A percentile compares a stretch with the other conserved stretches of the same genome.
These are phyloP conservation scores for Suillus hirtellus DNA, from an alignment of 768 basidiomycete species.

Conservation along the genomic window DNA sequence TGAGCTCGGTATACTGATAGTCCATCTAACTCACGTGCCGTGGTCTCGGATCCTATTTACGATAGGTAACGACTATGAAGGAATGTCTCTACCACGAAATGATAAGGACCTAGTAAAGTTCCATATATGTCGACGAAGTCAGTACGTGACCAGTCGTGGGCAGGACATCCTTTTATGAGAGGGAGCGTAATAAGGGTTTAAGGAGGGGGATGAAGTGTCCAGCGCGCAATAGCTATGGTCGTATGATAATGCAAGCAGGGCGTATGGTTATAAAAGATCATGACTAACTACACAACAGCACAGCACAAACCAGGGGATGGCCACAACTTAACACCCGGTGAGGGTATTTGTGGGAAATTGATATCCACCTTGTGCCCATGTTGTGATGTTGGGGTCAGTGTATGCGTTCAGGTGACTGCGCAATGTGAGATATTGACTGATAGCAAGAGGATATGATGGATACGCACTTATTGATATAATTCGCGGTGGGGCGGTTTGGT, in stretches of 20 bases:
- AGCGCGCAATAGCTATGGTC: conserved; percentile 23
- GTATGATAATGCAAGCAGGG: conserved; percentile 29
- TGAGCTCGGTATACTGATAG: background rate
- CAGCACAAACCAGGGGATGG: conserved; percentile 22
- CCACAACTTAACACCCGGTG: conserved; percentile 35
- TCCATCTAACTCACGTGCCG: background rate
- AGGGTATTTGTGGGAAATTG: conserved; percentile 68
- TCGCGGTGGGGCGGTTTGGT: conserved; percentile 67
- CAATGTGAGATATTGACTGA: conserved; percentile 13
- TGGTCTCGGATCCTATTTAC: conserved; percentile 6
- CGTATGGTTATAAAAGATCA: conserved; percentile 15
- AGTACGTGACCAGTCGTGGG: conserved; percentile 1
- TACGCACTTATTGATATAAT: conserved; percentile 71
- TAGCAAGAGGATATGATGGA: conserved; percentile 1
- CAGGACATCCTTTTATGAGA: background rate
- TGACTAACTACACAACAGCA: conserved; percentile 13
- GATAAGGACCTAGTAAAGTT: conserved; percentile 1
- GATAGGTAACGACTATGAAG: conserved; percentile 8
- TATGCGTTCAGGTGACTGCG: conserved; percentile 54
- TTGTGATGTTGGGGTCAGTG: conserved; percentile 79
- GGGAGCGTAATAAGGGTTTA: background rate
- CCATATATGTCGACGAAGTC: background rate
- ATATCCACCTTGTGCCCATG: conserved; percentile 79
- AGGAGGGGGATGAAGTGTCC: conserved; percentile 4
- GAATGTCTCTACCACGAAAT: conserved; percentile 1